Evolutionary conservation across 768 basidiomycete species (phyloP).

Genomic region (Lactarius pseudohatsudake): DNA sequence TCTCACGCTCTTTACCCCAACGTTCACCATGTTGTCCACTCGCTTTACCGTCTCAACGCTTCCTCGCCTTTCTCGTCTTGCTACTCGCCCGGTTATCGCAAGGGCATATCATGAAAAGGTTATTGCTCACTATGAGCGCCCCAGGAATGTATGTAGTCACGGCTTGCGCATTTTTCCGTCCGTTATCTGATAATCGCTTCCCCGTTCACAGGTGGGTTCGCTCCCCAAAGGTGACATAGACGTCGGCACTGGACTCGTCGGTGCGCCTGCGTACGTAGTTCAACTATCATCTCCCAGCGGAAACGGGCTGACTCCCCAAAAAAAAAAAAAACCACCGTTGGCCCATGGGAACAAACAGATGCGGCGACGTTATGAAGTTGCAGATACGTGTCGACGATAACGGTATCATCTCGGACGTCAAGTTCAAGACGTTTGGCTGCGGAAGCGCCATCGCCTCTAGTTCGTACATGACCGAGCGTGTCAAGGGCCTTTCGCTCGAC

Average conservation of each 20-base stretch:
- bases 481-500: slow-evolving; percentile 90
- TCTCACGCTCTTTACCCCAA: slow-evolving; percentile 31
- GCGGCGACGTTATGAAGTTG: slow-evolving; percentile 99
- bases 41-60: slow-evolving; percentile 48
- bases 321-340: background rate
- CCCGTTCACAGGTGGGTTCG: slow-evolving; percentile 77
- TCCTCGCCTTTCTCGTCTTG: slow-evolving; percentile 44
- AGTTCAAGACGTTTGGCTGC: slow-evolving; percentile 99
- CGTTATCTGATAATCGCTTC: slow-evolving; percentile 59
- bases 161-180: slow-evolving; percentile 33
- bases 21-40: slow-evolving; percentile 65
- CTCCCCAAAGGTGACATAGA: slow-evolving; percentile 88
- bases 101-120: slow-evolving; percentile 95
- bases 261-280: slow-evolving; percentile 84
- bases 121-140: slow-evolving; percentile 95
- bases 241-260: slow-evolving; percentile 97
- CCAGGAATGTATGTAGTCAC: slow-evolving; percentile 77
- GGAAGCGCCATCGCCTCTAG: slow-evolving; percentile 97
- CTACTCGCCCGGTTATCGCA: slow-evolving; percentile 51
- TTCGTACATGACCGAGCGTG: slow-evolving; percentile 98
- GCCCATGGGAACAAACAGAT: slow-evolving; percentile 46
- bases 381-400: slow-evolving; percentile 96
- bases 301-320: slow-evolving; percentile 22
- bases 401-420: slow-evolving; percentile 95
- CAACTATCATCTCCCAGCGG: slow-evolving; percentile 18